Evolutionary conservation across 805 yeast species (phyloP).

Genomic region (Candida insectalens): DNA sequence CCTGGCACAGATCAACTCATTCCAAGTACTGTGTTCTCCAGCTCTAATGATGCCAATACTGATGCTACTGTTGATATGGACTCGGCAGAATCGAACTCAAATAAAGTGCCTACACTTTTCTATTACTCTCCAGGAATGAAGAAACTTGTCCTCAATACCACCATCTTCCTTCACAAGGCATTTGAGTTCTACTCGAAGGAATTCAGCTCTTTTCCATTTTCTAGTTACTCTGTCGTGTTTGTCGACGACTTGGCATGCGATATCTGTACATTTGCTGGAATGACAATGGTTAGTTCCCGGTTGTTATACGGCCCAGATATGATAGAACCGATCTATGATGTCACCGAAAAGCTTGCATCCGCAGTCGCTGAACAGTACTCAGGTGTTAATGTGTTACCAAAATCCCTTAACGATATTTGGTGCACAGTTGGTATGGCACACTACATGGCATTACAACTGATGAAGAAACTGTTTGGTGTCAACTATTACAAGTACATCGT

Average conservation of each 20-base stretch:
- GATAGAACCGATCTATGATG: conserved; percentile 68
- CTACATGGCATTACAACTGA: conserved; percentile 70
- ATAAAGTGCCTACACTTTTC: conserved; percentile 44
- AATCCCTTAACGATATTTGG: conserved; percentile 76
- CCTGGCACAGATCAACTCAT: conserved; percentile 18
- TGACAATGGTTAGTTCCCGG: conserved; percentile 50
- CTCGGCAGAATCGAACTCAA: conserved; percentile 10
- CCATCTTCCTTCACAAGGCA: conserved; percentile 67
- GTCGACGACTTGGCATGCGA: conserved; percentile 43
- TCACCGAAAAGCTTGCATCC: conserved; percentile 59
- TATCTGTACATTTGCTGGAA: conserved; percentile 65
- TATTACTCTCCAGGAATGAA: conserved; percentile 55
- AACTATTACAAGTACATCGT: conserved; percentile 73
- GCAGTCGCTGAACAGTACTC: conserved; percentile 87
- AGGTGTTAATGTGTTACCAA: conserved; percentile 83
- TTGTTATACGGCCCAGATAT: conserved; percentile 62
- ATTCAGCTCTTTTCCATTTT: conserved; percentile 88
- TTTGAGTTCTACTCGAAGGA: conserved; percentile 78
- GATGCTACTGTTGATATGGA: conserved; percentile 12
- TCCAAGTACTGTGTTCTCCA: conserved; percentile 20
- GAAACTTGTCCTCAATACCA: conserved; percentile 55
- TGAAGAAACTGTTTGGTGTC: conserved; percentile 64
- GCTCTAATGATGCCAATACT: conserved; percentile 22
- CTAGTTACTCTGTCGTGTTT: conserved; percentile 70
- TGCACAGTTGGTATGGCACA: conserved; percentile 76